phyloP scores from a whole-genome alignment of 441 rosid genomes.

The Oxalis stricta region DNA sequence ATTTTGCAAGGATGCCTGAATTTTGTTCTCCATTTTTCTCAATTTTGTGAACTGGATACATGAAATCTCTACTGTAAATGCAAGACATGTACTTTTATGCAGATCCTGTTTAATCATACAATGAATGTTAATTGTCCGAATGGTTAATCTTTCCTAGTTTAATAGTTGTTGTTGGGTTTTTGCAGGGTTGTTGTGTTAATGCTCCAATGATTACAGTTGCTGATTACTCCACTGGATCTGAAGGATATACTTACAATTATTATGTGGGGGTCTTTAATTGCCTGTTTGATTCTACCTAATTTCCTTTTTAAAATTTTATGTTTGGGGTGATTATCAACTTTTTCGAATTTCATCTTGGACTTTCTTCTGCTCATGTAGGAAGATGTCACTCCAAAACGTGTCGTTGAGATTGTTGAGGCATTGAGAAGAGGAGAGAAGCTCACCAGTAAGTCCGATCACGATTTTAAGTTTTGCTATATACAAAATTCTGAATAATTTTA shows the following conservation, averaged over 20 bases:
- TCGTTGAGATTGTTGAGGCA: constrained; percentile 82
- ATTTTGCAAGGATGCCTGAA: too few species aligned
- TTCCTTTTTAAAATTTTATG: background rate
- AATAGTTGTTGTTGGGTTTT: constrained; percentile 11
- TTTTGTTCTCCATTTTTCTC: too few species aligned
- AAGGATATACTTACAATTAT: constrained; percentile 89
- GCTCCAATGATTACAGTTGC: constrained; percentile 99
- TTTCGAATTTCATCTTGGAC: background rate
- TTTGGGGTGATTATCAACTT: background rate
- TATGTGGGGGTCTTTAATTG: constrained; percentile 43
- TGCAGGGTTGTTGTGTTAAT: constrained; percentile 94
- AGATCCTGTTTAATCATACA: too few species aligned
- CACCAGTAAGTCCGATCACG: constrained; percentile 39
- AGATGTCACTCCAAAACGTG: constrained; percentile 82
- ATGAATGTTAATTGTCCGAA: too few species aligned
- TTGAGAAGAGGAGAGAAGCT: constrained; percentile 86
- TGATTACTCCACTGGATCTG: constrained; percentile 92
- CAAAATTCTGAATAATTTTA: background rate
- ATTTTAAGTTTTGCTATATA: background rate
- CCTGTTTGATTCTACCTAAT: constrained; percentile 1
- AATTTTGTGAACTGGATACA: too few species aligned
- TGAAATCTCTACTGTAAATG: too few species aligned
- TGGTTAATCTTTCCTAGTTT: too few species aligned
- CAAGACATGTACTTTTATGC: too few species aligned
- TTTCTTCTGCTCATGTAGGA: constrained; percentile 37